phyloP scores from a whole-genome alignment of 192 early-diverging fungal species.

The Backusella morwellensis region DNA sequence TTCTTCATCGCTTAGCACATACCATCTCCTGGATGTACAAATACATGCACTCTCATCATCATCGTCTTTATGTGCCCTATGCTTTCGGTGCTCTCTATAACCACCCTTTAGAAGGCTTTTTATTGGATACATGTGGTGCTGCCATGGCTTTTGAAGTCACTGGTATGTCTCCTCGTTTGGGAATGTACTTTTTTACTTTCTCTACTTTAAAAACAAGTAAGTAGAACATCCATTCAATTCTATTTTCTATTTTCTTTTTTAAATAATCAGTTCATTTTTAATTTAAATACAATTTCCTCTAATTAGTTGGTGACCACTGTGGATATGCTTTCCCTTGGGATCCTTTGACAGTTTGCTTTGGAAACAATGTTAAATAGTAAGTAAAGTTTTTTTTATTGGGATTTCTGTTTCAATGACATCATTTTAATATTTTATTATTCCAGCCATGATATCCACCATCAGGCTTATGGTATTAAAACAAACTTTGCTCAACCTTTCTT shows the following conservation, averaged over 20 bases:
- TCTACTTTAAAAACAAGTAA: constrained; percentile 69
- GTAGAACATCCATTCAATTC: not conserved
- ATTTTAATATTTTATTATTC: not conserved
- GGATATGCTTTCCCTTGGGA: constrained; percentile 77
- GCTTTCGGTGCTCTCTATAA: constrained; percentile 87
- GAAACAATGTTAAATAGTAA: constrained; percentile 74
- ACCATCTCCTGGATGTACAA: constrained; percentile 66
- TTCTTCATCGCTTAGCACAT: constrained; percentile 72
- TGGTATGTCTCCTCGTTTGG: constrained; percentile 69
- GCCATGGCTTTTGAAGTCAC: constrained; percentile 61
- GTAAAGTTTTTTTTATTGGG: constrained; percentile 21
- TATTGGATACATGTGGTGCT: constrained; percentile 72
- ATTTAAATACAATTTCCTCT: not conserved
- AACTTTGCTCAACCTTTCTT: constrained; percentile 74
- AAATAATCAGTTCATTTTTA: not conserved
- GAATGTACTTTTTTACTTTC: constrained; percentile 65
- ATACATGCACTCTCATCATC: constrained; percentile 73
- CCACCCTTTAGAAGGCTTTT: constrained; percentile 75
- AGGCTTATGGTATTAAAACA: constrained; percentile 55
- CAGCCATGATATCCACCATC: constrained; percentile 62
- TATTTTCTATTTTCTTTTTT: not conserved
- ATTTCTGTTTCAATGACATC: not conserved
- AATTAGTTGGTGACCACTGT: constrained; percentile 74
- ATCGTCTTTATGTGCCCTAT: constrained; percentile 73
- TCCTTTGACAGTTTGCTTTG: constrained; percentile 63